phyloP scores from a whole-genome alignment of 2,329 filamentous ascomycete genomes.

The Botrytis medusae region DNA sequence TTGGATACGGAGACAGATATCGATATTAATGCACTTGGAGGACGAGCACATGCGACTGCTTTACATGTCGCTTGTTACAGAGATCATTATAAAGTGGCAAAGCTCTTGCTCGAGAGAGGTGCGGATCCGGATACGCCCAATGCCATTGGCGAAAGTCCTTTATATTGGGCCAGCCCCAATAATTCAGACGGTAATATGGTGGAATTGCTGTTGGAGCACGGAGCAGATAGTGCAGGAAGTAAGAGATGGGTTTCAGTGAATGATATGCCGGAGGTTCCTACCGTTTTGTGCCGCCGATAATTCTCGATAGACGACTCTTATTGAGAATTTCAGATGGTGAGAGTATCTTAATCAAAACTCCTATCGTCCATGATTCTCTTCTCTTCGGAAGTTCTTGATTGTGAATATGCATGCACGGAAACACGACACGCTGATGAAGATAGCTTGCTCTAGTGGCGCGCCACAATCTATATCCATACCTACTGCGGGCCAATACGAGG shows the following conservation, averaged over 20 bases:
- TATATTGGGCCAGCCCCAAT: slow-evolving; percentile 26
- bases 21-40: slow-evolving; percentile 30
- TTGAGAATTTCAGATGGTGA: no score
- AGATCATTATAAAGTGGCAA: slow-evolving; percentile 27
- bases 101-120: slow-evolving; percentile 28
- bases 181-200: slow-evolving; percentile 20
- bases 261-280: no score
- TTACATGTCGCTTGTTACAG: slow-evolving; percentile 31
- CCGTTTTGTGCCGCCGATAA: not conserved
- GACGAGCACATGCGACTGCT: slow-evolving; percentile 27
- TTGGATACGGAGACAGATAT: slow-evolving; percentile 25
- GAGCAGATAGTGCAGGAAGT: slow-evolving; percentile 20
- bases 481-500: not conserved
- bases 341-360: not conserved
- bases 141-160: slow-evolving; percentile 21
- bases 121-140: slow-evolving; percentile 30
- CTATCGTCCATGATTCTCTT: not conserved
- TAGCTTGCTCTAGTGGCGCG: not conserved
- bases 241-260: not conserved
- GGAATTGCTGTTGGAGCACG: slow-evolving; percentile 27
- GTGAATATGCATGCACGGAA: not conserved
- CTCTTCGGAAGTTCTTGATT: not conserved
- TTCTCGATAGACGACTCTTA: not conserved
- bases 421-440: not conserved
- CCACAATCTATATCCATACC: slow-evolving; percentile 3